These are phyloP conservation scores for Solanum medicagineum DNA, from an alignment of 257 asterid species.

Conservation along the genomic window DNA sequence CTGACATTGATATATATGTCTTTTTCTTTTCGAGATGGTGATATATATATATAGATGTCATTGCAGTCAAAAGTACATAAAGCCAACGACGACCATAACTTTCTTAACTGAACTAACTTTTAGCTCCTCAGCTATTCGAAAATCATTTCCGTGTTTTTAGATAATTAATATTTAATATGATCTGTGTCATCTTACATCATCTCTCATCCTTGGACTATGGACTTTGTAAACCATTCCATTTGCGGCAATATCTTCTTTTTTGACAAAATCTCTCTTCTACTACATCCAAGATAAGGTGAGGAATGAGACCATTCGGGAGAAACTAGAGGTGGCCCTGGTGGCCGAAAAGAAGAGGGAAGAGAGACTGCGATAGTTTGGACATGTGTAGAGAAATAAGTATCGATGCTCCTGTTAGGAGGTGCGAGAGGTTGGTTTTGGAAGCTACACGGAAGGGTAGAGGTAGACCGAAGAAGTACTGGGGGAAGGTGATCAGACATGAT, in stretches of 20 bases:
- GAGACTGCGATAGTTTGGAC: too few relatives aligned
- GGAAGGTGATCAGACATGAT: too few relatives aligned
- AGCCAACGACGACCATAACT: background rate
- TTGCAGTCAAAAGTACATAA: background rate
- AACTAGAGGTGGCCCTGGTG: too few relatives aligned
- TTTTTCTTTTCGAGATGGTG: background rate
- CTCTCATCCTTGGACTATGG: background rate
- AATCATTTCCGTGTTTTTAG: background rate
- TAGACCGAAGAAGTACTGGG: too few relatives aligned
- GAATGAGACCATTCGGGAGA: too few relatives aligned
- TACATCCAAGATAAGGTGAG: background rate
- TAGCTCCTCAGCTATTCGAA: background rate
- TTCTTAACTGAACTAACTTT: background rate
- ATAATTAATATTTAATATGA: background rate
- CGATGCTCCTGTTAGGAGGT: too few relatives aligned
- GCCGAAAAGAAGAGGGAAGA: too few relatives aligned
- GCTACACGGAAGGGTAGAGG: too few relatives aligned
- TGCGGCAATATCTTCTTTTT: background rate
- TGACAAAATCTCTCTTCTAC: background rate
- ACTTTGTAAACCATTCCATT: background rate
- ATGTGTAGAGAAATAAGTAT: too few relatives aligned
- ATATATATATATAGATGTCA: background rate
- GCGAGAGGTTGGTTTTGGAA: too few relatives aligned
- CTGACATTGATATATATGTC: background rate
- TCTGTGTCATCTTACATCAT: background rate